Conservation (phyloP, 768 basidiomycete species). For the Suillus discolor region DNA sequence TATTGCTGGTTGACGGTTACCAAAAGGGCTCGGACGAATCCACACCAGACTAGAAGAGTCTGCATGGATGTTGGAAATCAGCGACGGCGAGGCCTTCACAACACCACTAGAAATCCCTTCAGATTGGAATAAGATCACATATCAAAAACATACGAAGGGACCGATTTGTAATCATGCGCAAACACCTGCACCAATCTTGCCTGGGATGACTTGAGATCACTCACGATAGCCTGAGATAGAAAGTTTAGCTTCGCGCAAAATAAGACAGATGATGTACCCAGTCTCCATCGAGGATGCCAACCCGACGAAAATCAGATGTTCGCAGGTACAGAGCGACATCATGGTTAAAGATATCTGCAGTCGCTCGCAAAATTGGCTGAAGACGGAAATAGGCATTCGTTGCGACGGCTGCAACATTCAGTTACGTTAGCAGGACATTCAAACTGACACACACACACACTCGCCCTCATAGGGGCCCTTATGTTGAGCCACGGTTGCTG, state of each 20-base stretch:
- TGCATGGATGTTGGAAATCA: constrained; percentile 54
- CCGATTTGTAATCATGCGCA: constrained; percentile 48
- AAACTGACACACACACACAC: not conserved
- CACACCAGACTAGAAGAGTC: constrained; percentile 32
- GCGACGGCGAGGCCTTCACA: constrained; percentile 47
- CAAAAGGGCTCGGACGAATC: constrained; percentile 61
- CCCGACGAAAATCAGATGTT: constrained; percentile 61
- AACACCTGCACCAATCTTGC: constrained; percentile 60
- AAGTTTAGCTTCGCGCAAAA: constrained; percentile 11
- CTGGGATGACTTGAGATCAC: constrained; percentile 34
- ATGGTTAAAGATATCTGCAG: constrained; percentile 29
- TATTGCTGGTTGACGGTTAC: constrained; percentile 55
- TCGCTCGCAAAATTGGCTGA: constrained; percentile 27
- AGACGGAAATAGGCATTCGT: constrained; percentile 25
- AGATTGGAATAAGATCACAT: constrained; percentile 6
- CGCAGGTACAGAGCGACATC: constrained; percentile 62
- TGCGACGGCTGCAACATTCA: constrained; percentile 12
- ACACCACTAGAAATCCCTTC: constrained; percentile 36
- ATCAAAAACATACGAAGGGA: constrained; percentile 35
- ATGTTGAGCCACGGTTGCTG: constrained; percentile 15
- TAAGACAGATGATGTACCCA: constrained; percentile 55
- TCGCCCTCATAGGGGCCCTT: constrained; percentile 16
- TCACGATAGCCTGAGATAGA: constrained; percentile 50
- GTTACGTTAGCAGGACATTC: not conserved
- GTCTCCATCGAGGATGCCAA: constrained; percentile 73